Evolutionary conservation across 495 filamentous ascomycete species (phyloP).

Genomic region (Aspergillus nidulans): DNA sequence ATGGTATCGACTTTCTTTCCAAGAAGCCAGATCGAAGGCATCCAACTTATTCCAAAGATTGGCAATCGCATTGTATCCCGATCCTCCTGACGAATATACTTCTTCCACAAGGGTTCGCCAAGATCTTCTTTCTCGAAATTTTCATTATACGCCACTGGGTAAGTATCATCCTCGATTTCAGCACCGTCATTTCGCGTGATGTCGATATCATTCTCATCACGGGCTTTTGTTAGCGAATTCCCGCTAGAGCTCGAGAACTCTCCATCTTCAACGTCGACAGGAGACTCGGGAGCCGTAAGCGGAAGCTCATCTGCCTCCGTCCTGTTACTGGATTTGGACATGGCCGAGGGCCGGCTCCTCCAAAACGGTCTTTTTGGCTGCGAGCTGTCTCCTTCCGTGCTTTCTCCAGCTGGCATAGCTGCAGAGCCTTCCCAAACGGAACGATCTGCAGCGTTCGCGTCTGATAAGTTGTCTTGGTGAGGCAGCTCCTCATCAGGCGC

Average conservation of each 20-base stretch:
- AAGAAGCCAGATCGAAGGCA: conserved; percentile 73
- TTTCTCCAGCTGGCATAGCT: background rate
- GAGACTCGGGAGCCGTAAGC: conserved; percentile 32
- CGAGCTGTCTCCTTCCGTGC: conserved; percentile 4
- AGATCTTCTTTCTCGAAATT: conserved; percentile 58
- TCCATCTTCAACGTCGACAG: conserved; percentile 11
- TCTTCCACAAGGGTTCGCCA: conserved; percentile 73
- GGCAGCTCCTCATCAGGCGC: conserved; percentile 45
- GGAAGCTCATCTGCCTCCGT: conserved; percentile 37
- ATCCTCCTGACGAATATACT: conserved; percentile 74
- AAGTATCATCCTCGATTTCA: conserved; percentile 48
- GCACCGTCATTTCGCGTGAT: conserved; percentile 31
- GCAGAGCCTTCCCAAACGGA: background rate
- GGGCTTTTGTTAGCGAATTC: conserved; percentile 16
- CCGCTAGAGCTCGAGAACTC: conserved; percentile 13
- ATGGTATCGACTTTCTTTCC: conserved; percentile 95
- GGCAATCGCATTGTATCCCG: conserved; percentile 83
- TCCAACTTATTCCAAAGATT: conserved; percentile 73
- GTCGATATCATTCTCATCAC: conserved; percentile 14
- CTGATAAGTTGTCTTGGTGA: conserved; percentile 50
- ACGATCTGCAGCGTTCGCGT: background rate
- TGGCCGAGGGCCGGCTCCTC: conserved; percentile 34
- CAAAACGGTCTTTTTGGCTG: conserved; percentile 42
- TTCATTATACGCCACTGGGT: conserved; percentile 66
- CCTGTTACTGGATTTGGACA: conserved; percentile 24